These are phyloP conservation scores for Podaxis carcinomalis DNA, from an alignment of 768 basidiomycete species.

Conservation along the genomic window DNA sequence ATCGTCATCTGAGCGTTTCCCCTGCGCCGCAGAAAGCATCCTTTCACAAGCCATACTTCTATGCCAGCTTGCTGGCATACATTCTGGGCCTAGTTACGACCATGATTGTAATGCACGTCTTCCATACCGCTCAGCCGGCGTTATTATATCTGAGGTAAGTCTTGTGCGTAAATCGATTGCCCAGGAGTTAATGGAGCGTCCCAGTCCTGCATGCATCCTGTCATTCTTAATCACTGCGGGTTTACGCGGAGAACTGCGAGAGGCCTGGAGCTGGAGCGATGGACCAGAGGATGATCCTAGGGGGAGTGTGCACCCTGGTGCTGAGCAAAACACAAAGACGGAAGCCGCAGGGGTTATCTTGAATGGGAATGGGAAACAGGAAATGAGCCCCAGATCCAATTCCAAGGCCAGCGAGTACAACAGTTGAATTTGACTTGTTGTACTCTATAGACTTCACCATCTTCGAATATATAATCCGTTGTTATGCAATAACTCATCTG, in stretches of 20 bases:
- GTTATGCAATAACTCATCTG: background rate
- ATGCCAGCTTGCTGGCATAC: constrained; percentile 65
- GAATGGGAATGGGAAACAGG: background rate
- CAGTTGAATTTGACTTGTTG: background rate
- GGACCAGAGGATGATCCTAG: constrained; percentile 29
- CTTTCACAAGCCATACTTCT: constrained; percentile 76
- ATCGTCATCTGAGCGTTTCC: constrained; percentile 29
- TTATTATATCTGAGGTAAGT: constrained; percentile 84
- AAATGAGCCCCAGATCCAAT: background rate
- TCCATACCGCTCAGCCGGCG: constrained; percentile 81
- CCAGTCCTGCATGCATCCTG: constrained; percentile 72
- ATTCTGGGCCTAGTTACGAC: constrained; percentile 67
- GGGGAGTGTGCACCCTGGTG: constrained; percentile 4
- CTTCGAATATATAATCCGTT: no score
- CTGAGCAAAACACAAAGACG: constrained; percentile 8
- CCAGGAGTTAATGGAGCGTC: background rate
- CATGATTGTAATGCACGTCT: constrained; percentile 82
- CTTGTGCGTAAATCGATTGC: background rate
- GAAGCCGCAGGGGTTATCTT: constrained; percentile 10
- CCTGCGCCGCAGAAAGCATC: constrained; percentile 21
- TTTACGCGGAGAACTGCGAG: constrained; percentile 61
- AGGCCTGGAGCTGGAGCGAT: constrained; percentile 74
- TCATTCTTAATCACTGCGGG: constrained; percentile 60
- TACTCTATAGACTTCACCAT: no score
- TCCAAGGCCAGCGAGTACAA: background rate